phyloP scores from a whole-genome alignment of 345 rosid species.

The Passiflora organensis region DNA sequence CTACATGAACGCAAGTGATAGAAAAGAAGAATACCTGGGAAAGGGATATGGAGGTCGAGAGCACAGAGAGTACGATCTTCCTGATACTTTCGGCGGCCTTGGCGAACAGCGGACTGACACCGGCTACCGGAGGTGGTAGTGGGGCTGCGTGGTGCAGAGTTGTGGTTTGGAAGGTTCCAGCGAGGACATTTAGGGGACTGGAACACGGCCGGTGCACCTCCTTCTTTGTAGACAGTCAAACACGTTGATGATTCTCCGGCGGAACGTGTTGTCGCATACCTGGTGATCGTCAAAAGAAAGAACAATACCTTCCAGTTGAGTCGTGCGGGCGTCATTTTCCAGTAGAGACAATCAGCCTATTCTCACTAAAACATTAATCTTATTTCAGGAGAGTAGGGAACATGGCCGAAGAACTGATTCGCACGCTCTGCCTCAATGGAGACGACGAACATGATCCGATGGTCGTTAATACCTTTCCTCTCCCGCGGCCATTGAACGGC shows the following conservation, averaged over 20 bases:
- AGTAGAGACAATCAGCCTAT: too few species aligned
- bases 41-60: conserved; percentile 72
- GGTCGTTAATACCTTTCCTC: too few species aligned
- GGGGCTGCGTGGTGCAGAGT: conserved; percentile 34
- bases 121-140: conserved; percentile 17
- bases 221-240: conserved; percentile 69
- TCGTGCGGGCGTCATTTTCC: not conserved
- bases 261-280: not conserved
- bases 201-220: conserved; percentile 90
- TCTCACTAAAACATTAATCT: too few species aligned
- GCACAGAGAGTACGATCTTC: conserved; percentile 83
- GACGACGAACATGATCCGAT: too few species aligned
- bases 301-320: conserved; percentile 2
- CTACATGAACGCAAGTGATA: not conserved
- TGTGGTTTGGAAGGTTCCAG: conserved; percentile 56
- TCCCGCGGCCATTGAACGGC: too few species aligned
- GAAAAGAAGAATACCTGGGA: conserved; percentile 43
- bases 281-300: conserved; percentile 5
- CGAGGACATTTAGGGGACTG: conserved; percentile 83
- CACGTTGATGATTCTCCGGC: conserved; percentile 68
- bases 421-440: too few species aligned
- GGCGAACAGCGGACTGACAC: conserved; percentile 65
- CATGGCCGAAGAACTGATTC: too few species aligned
- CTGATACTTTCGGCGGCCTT: conserved; percentile 64
- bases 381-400: too few species aligned